Conservation (phyloP, 2,329 filamentous ascomycete genomes). For the Penicillium hesseltinei region DNA sequence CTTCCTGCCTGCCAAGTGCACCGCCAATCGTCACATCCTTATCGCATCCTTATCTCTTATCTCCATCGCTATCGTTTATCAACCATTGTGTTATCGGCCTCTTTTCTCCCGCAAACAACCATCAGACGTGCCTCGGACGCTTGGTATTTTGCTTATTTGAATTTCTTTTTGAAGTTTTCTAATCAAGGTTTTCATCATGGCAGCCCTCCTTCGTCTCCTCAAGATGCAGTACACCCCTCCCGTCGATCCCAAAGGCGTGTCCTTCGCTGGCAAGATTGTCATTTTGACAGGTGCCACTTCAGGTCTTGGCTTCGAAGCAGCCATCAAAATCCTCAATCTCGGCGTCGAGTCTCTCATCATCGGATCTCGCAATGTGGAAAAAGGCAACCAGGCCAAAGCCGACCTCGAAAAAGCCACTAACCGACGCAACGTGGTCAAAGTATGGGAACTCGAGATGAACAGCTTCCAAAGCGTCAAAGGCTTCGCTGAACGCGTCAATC, state of each 20-base stretch:
- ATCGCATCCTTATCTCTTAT: neutral
- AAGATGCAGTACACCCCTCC: conserved; percentile 37
- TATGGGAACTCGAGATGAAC: conserved; percentile 50
- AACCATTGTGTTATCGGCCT: neutral
- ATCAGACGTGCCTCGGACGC: neutral
- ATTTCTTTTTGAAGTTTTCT: neutral
- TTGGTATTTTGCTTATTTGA: neutral
- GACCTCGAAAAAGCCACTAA: conserved; percentile 37
- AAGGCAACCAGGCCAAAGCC: conserved; percentile 44
- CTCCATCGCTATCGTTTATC: conserved; percentile 2
- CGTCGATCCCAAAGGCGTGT: conserved; percentile 35
- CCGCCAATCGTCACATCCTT: neutral
- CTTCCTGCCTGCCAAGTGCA: neutral
- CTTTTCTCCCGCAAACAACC: neutral
- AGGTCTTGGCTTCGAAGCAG: conserved; percentile 52
- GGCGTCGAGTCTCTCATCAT: conserved; percentile 47
- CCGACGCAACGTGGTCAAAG: conserved; percentile 37
- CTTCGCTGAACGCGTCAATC: conserved; percentile 42
- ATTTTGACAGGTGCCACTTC: conserved; percentile 53
- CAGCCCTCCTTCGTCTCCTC: conserved; percentile 30
- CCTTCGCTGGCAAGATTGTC: conserved; percentile 48
- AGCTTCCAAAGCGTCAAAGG: conserved; percentile 46
- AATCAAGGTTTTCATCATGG: conserved; percentile 20
- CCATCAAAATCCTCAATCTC: conserved; percentile 47
- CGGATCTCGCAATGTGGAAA: conserved; percentile 44